Percentiles rank a stretch among this genome's conserved stretches.
These are phyloP conservation scores for Persicaria maculosa DNA, from an alignment of 148 eudicot genomes.

Conservation along the genomic window DNA sequence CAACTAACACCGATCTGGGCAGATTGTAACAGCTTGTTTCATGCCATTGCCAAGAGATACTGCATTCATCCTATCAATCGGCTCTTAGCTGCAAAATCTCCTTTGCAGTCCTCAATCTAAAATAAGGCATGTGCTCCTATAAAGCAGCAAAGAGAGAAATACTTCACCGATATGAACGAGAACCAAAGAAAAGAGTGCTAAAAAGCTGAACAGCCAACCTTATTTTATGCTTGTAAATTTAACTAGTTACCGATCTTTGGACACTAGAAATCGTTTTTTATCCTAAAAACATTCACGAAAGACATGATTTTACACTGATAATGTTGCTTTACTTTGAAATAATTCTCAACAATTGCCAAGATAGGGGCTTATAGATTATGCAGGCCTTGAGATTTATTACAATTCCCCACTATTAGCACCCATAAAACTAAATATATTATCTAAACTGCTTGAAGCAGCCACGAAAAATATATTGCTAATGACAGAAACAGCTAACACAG, in stretches of 20 bases:
- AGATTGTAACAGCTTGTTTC: background rate
- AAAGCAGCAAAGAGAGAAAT: slow-evolving; percentile 7
- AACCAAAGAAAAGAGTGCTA: background rate
- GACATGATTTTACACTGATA: background rate
- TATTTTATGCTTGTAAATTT: background rate
- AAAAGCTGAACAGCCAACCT: background rate
- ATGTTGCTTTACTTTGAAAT: background rate
- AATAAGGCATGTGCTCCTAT: slow-evolving; percentile 87
- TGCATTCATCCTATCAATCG: slow-evolving; percentile 25
- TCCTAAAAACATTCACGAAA: background rate
- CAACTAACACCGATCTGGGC: background rate
- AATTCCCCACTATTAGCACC: background rate
- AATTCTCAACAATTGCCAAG: background rate
- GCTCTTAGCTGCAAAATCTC: slow-evolving; percentile 79
- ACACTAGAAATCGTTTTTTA: background rate
- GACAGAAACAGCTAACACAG: background rate
- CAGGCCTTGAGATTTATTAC: background rate
- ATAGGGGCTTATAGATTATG: background rate
- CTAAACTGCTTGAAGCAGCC: background rate
- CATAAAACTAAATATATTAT: background rate
- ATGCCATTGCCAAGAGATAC: background rate
- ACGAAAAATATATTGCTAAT: background rate
- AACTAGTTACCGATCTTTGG: background rate
- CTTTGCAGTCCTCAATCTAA: slow-evolving; percentile 73
- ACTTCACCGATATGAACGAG: background rate